These are phyloP conservation scores for Myrmaecium sp. DNA, from an alignment of 2,329 filamentous ascomycete species.

Conservation along the genomic window DNA sequence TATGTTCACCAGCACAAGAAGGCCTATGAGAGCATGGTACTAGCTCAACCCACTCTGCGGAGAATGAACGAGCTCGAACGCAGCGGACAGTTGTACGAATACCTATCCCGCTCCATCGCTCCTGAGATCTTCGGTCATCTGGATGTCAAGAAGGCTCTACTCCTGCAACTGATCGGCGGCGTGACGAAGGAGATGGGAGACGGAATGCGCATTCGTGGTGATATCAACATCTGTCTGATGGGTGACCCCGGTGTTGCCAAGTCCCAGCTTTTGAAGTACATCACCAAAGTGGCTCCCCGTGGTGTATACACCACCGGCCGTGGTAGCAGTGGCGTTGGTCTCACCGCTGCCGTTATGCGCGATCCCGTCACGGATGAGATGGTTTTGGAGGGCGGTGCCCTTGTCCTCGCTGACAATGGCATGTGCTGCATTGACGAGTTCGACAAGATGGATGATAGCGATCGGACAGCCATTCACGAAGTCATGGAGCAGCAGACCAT, in stretches of 20 bases:
- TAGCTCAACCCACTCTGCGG: slow-evolving; percentile 63
- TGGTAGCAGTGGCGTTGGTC: slow-evolving; percentile 65
- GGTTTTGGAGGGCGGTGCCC: slow-evolving; percentile 64
- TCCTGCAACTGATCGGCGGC: slow-evolving; percentile 89
- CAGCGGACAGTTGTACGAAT: slow-evolving; percentile 87
- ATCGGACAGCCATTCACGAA: slow-evolving; percentile 70
- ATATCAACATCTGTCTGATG: slow-evolving; percentile 98
- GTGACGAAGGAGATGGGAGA: slow-evolving; percentile 95
- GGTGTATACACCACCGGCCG: slow-evolving; percentile 73
- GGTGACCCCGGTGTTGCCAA: slow-evolving; percentile 99
- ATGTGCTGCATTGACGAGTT: slow-evolving; percentile 81
- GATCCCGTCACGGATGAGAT: slow-evolving; percentile 73
- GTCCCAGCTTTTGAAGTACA: slow-evolving; percentile 95
- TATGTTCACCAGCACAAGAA: slow-evolving; percentile 94
- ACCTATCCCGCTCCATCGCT: slow-evolving; percentile 86
- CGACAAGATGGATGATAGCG: slow-evolving; percentile 78
- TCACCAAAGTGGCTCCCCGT: slow-evolving; percentile 90
- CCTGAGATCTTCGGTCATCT: slow-evolving; percentile 94
- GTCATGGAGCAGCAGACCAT: slow-evolving; percentile 84
- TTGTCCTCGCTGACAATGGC: slow-evolving; percentile 66
- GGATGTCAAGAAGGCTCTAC: slow-evolving; percentile 92
- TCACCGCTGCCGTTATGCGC: slow-evolving; percentile 69
- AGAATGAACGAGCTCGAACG: slow-evolving; percentile 75
- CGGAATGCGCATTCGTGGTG: slow-evolving; percentile 96
- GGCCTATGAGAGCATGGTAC: slow-evolving; percentile 79